phyloP scores from a whole-genome alignment of 805 yeast genomes.

The Kluyveromyces wickerhamii region DNA sequence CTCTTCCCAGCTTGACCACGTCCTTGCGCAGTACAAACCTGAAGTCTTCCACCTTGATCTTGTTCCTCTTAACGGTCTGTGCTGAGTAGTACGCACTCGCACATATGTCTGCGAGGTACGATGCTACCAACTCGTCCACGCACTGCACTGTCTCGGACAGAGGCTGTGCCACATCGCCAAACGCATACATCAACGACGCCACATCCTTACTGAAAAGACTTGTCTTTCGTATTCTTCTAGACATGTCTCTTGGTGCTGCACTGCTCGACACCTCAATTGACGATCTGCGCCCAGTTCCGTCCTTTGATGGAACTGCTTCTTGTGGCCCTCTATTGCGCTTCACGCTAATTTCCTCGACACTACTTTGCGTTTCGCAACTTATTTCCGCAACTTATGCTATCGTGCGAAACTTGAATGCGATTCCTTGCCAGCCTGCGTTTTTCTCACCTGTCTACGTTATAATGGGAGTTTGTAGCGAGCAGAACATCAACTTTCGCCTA shows the following conservation, averaged over 20 bases:
- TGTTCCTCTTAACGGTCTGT: conserved; percentile 45
- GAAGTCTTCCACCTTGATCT: conserved; percentile 65
- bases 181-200: conserved; percentile 56
- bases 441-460: too few relatives aligned
- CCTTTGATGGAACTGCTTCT: too few relatives aligned
- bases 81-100: conserved; percentile 45
- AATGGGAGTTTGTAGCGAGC: not conserved
- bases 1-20: conserved; percentile 59
- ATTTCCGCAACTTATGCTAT: too few relatives aligned
- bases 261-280: too few relatives aligned
- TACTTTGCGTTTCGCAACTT: too few relatives aligned
- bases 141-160: conserved; percentile 56
- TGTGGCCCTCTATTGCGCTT: too few relatives aligned
- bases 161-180: conserved; percentile 66
- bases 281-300: too few relatives aligned
- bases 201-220: conserved; percentile 43
- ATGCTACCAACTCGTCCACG: conserved; percentile 59
- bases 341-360: too few relatives aligned
- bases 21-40: conserved; percentile 62
- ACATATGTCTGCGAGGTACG: conserved; percentile 55
- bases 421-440: too few relatives aligned
- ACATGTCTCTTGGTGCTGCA: conserved; percentile 14
- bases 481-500: not conserved
- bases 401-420: too few relatives aligned
- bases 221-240: conserved; percentile 34